Base-by-base conservation (phyloP, 352 stramenopile species). In the Phytophthora litchii region DNA sequence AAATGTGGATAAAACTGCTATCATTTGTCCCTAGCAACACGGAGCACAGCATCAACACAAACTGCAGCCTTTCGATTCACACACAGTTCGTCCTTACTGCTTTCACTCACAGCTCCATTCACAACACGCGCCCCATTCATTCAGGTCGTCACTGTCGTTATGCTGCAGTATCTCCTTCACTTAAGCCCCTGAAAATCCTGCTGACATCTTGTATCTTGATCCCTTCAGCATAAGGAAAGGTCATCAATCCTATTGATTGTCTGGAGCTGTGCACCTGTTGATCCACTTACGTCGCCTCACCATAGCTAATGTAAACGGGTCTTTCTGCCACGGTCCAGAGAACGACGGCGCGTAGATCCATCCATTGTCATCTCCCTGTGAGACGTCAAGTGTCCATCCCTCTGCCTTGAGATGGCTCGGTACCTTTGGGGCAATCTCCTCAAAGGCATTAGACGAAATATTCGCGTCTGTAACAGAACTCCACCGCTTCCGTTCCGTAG, bases 281-380 rank as follows among this genome's bases (percentile, higher is more conserved):
- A 92, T 72, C 85, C 85, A 94, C 78, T 89, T 91, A 59, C 85
- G 80, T 67, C 83, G 81, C 27, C 85, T 79, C 45, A 91, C 85
- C 65, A 86, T 88, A 8, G 81, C 81, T 64, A 91, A 74, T 70
- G 83, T 84, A 62, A 88, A 89, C 17, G 70, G 57, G 41, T 78
- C 69, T 49, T 87, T 88, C 64, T 93, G 83, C 86, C 86, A 95
- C 21, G 84, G 83, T 0, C 86, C 84, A 1, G 73, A 70, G 67
- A 93, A 93, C 17, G 75, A 80, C 44, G 76, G 71, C 34, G 86
- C 86, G 60, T 95, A 95, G 67, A 92, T 84, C 86, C 86, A 95
- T 14, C 86, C 86, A 50, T 91, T 83, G 60, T 86, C 83, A 49
- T 93, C 86, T 55, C 86, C 86, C 54, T 90, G 80, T 4, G 79